Evolutionary conservation across 2,329 filamentous ascomycete species (phyloP).

Genomic region (Huntiella bhutanensis): DNA sequence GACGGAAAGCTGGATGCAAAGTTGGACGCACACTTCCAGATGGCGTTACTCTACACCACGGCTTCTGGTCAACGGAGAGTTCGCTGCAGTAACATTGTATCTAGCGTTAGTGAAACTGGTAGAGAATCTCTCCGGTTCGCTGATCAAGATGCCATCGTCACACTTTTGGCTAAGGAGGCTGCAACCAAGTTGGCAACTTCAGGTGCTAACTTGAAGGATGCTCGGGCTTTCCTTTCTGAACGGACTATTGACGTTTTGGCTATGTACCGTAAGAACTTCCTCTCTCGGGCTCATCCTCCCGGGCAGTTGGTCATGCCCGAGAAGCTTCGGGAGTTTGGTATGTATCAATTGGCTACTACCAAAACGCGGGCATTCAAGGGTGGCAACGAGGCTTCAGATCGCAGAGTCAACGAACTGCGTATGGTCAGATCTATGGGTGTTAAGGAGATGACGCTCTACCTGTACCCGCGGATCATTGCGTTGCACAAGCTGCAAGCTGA

Average conservation of each 20-base stretch:
- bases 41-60: slow-evolving; percentile 83
- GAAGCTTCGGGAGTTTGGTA: slow-evolving; percentile 85
- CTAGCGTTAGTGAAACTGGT: slow-evolving; percentile 71
- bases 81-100: slow-evolving; percentile 81
- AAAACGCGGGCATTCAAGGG: slow-evolving; percentile 90
- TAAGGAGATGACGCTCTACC: slow-evolving; percentile 70
- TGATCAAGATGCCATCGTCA: slow-evolving; percentile 84
- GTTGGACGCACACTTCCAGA: slow-evolving; percentile 93
- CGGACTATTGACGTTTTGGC: slow-evolving; percentile 85
- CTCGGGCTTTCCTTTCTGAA: slow-evolving; percentile 66
- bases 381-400: slow-evolving; percentile 75
- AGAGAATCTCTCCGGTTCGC: slow-evolving; percentile 80
- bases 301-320: slow-evolving; percentile 90
- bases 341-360: slow-evolving; percentile 81
- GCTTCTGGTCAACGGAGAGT: slow-evolving; percentile 76
- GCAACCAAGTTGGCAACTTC: slow-evolving; percentile 58
- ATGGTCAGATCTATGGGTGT: slow-evolving; percentile 78
- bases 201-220: slow-evolving; percentile 64
- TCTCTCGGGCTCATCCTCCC: slow-evolving; percentile 62
- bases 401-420: slow-evolving; percentile 77
- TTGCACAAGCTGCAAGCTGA: slow-evolving; percentile 74
- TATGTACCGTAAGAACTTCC: slow-evolving; percentile 82
- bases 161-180: slow-evolving; percentile 81
- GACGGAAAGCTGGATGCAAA: slow-evolving; percentile 96
- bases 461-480: slow-evolving; percentile 86